Base-by-base conservation (phyloP, 345 rosid species). In the Toxicodendron radicans region DNA sequence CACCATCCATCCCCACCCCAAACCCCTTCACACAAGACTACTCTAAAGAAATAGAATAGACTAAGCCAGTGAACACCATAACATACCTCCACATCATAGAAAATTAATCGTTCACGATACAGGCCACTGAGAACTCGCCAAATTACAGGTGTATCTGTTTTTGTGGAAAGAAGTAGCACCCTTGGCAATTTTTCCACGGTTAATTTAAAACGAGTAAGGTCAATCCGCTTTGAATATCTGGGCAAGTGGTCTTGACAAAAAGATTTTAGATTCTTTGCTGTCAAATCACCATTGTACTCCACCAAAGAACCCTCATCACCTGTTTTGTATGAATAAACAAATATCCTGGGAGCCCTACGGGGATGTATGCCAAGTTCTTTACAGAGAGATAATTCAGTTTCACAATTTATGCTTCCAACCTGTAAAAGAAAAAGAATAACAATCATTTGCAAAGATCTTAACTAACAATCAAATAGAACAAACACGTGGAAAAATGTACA, bases 71-170 rank as follows among this genome's bases (percentile, higher is more conserved):
- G 11, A 75, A 53, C 58, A 61, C 20, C 38, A 77, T 30, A 52
- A 67, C 79, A 78, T 81, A 91, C 99, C 97, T 90, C 87, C 52
- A 79, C 82, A 76, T 90, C 89, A 71, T 79, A 86, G 79, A 93
- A 90, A 72, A 43, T 81, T 80, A 91, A 75, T 33, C 80, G 88
- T 75, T 88, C 87, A 64, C 66, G 88, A 81, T 85, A 87, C 83
- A 88, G 74, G 79, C 98, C 95, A 53, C 97, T 90, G 68, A 95
- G 97, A 79, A 85, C 96, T 54, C 93, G 97, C 98, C 97, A 93
- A 64, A 90, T 93, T 7, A 83, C 82, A 46, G 98, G 92, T 52
- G 99, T 88, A 48, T 89, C 88, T 71, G 84, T 93, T 81, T 93
- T 93, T 58, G 98, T 90, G 57, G 97, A 87, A 62, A 95, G 87